Base-by-base conservation (phyloP, 2,329 filamentous ascomycete species). In the Xylaria sp. region DNA sequence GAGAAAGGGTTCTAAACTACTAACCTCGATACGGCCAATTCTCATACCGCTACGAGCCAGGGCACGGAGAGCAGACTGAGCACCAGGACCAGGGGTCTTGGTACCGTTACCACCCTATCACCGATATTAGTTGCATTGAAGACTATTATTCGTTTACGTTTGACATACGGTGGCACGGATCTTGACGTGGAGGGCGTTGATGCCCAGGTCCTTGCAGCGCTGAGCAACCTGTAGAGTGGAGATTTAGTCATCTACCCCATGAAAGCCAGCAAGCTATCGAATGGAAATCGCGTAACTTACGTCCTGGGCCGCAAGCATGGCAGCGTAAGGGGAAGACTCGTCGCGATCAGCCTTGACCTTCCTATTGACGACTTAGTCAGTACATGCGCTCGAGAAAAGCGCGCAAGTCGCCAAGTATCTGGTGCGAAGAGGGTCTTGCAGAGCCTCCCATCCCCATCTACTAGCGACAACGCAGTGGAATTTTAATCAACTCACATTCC, bases 301-400 rank as follows among this genome's bases (percentile, higher is more conserved):
- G 84, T 97, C 94, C 90, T 99, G 96, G 77, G 96, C 96, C 86
- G 96, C 96, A 93, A 99, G 94, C 96, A 99, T 99, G 87, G 96
- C 96, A 81, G 96, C 96, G 90, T 99, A 99, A 80, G 96, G 96
- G 78, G 96, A 98, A 81, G 95, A 98, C 90, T 99, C 96, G 88
- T 99, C 96, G 90, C 96, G 95, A 83, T 99, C 94, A 85, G 94
- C 94, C 92, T 99, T 99, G 91, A 99, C 96, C 91, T 99, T 99
- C 96, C 69, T 71, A 23, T 68, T 40, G n/a, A 57, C 18, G 6
- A 35, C 32, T 35, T 48, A 40, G 53, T 71, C 35, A 71, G 69
- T 5, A 25, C 6, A 9, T 32, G n/a, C 25, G 21, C 18, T 27
- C 23, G 5, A 42, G 44, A 29, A 10, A 25, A 13, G 16, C 1